phyloP scores from a whole-genome alignment of 2,329 filamentous ascomycete species.

The Fonsecaea pedrosoi region DNA sequence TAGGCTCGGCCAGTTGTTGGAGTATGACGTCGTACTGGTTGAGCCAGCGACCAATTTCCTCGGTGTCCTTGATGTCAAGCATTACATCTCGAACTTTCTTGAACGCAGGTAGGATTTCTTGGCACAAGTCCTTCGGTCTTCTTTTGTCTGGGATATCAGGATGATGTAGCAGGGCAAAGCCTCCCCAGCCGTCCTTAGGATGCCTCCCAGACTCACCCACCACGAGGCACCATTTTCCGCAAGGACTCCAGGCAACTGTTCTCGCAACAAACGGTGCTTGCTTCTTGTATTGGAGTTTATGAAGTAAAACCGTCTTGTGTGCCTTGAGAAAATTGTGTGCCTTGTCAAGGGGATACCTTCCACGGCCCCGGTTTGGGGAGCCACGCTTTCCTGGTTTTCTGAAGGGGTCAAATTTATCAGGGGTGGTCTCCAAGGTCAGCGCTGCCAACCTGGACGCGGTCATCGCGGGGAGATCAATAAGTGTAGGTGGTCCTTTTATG shows the following conservation, averaged over 20 bases:
- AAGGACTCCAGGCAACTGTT: conserved; percentile 38
- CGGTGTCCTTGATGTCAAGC: too few relatives aligned
- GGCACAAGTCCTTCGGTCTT: neutral
- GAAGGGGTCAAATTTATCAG: neutral
- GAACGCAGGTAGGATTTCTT: neutral
- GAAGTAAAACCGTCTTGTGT: conserved; percentile 27
- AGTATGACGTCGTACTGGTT: too few relatives aligned
- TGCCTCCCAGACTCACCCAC: conserved; percentile 32
- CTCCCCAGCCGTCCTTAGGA: conserved; percentile 24
- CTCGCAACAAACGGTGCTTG: conserved; percentile 29
- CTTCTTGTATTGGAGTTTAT: conserved; percentile 32
- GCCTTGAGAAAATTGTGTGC: conserved; percentile 28
- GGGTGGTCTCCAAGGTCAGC: neutral
- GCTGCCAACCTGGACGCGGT: neutral
- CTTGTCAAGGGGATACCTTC: conserved; percentile 34
- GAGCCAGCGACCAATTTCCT: too few relatives aligned
- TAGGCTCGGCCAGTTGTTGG: too few relatives aligned
- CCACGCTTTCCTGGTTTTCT: neutral
- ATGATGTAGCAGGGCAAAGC: conserved; percentile 31
- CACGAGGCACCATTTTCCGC: conserved; percentile 39
- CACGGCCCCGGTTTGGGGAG: conserved; percentile 17
- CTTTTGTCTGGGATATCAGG: neutral
- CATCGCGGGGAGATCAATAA: neutral
- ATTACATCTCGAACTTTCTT: neutral
- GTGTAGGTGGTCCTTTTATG: neutral